phyloP scores from a whole-genome alignment of 768 basidiomycete species.

The Russula brevipes region DNA sequence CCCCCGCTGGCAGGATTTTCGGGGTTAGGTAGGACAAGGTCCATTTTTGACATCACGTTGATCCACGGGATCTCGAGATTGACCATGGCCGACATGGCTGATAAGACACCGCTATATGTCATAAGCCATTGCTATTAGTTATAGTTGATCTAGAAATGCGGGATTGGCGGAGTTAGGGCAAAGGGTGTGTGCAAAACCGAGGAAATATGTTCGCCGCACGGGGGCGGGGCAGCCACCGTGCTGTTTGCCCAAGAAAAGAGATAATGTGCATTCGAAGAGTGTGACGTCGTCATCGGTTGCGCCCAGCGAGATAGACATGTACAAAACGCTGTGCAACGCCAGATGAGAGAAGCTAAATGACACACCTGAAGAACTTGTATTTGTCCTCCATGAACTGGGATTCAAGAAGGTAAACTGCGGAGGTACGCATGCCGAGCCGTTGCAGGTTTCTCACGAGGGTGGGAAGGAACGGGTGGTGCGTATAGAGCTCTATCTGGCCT shows the following conservation, averaged over 20 bases:
- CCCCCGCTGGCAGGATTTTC: slow-evolving; percentile 53
- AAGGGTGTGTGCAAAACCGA: slow-evolving; percentile 4
- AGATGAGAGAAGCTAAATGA: slow-evolving; percentile 2
- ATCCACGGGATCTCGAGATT: slow-evolving; percentile 96
- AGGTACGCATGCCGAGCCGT: slow-evolving; percentile 78
- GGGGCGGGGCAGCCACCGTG: not conserved
- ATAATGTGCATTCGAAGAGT: not conserved
- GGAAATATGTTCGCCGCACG: not conserved
- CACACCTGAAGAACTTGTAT: slow-evolving; percentile 92
- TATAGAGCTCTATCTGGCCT: slow-evolving; percentile 99
- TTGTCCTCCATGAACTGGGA: slow-evolving; percentile 99
- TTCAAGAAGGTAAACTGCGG: slow-evolving; percentile 89
- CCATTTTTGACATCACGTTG: slow-evolving; percentile 99
- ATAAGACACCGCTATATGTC: slow-evolving; percentile 73
- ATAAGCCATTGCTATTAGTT: slow-evolving; percentile 21
- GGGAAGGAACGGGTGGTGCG: slow-evolving; percentile 95
- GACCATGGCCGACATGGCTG: slow-evolving; percentile 99
- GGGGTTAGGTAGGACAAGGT: slow-evolving; percentile 69
- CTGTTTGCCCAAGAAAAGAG: not conserved
- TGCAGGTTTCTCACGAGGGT: slow-evolving; percentile 72
- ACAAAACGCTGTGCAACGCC: slow-evolving; percentile 13
- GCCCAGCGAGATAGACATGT: slow-evolving; percentile 3
- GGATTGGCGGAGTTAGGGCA: slow-evolving; percentile 21
- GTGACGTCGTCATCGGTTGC: slow-evolving; percentile 4
- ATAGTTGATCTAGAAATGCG: not conserved